Evolutionary conservation across 768 basidiomycete genomes (phyloP).

Genomic region (Trametes gibbosa): DNA sequence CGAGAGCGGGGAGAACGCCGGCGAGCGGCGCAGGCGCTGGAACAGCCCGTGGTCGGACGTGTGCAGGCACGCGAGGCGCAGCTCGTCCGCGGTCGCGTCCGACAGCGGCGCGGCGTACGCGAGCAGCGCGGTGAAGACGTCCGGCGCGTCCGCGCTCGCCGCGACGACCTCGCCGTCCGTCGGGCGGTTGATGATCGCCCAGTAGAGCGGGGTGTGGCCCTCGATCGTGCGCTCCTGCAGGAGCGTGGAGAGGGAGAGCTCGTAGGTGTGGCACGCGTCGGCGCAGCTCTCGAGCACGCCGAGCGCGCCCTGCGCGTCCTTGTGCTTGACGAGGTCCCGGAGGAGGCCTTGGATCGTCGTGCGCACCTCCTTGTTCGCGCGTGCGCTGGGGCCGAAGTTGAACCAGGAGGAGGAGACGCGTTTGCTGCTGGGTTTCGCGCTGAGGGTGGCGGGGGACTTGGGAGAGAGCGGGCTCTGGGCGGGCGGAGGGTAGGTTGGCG

Average conservation of each 20-base stretch:
- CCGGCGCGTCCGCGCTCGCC: slow-evolving; percentile 10
- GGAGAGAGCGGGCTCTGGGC: background rate
- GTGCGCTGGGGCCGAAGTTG: slow-evolving; percentile 15
- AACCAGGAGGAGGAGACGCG: slow-evolving; percentile 13
- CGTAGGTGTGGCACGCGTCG: slow-evolving; percentile 52
- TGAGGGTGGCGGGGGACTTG: background rate
- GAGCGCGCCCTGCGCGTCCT: slow-evolving; percentile 21
- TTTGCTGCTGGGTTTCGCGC: background rate
- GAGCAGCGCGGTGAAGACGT: slow-evolving; percentile 50
- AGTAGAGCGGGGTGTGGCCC: slow-evolving; percentile 64
- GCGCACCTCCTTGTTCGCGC: slow-evolving; percentile 40
- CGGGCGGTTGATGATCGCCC: slow-evolving; percentile 65
- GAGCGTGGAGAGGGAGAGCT: slow-evolving; percentile 49
- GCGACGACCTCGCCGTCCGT: slow-evolving; percentile 17
- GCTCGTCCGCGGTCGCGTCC: slow-evolving; percentile 49
- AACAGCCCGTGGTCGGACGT: slow-evolving; percentile 61
- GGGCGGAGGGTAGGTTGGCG: background rate
- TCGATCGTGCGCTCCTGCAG: slow-evolving; percentile 66
- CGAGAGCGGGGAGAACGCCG: slow-evolving; percentile 50
- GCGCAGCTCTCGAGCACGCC: slow-evolving; percentile 61
- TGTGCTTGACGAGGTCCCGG: slow-evolving; percentile 43
- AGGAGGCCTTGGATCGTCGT: slow-evolving; percentile 52
- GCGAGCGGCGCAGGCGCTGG: slow-evolving; percentile 52
- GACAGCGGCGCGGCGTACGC: slow-evolving; percentile 47
- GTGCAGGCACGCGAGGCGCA: slow-evolving; percentile 64